Base-by-base conservation (phyloP, 331 rosid species). In the Cucumis variabilis region DNA sequence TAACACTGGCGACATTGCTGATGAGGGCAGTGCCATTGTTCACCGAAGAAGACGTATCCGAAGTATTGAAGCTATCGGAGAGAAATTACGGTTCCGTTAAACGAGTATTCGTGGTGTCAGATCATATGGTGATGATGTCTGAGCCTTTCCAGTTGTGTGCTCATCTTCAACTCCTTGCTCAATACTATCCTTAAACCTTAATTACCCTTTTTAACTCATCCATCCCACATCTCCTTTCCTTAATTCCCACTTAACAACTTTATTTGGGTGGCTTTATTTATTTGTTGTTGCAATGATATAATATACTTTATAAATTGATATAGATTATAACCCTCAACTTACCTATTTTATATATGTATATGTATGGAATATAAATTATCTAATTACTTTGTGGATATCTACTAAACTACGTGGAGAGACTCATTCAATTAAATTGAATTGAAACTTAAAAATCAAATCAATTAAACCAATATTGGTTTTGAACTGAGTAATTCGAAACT, bases 111-210 rank as follows among this genome's bases (percentile, higher is more conserved):
- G 20, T 75, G 12, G 9, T 19, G 58, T 20, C 82, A 2, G 82
- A 76, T 76, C 62, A 76, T 24, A 23, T 76, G 82, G 82, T 75
- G 27, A 37, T 75, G 82, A 75, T 75, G 7, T 75, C 82, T 44
- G 44, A 75, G 28, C 82, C 82, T 4, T 37, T 44, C 0, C 10
- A 76, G 60, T 10, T 76, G 58, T 76, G 53, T 15, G 82, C 60
- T 11, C 53, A 48, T 37, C 82, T 76, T 50, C 3, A 76, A 76
- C 17, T 23, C 82, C 12, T 76, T 8, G 82, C 82, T 17, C n/a
- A 15, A 70, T 41, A 16, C 46, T 70, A 70, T 33, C 23, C 3
- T 15, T 28, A 27, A 3, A 33, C 37, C 3, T 16, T 4, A 37
- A 37, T 37, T 37, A 37, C 7, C 44, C 44, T 37, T 37, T 12